A percentile compares a stretch with the other conserved stretches of the same genome.
Conservation (phyloP, 192 early-diverging fungal species). For the Helicostylum pulchrum region DNA sequence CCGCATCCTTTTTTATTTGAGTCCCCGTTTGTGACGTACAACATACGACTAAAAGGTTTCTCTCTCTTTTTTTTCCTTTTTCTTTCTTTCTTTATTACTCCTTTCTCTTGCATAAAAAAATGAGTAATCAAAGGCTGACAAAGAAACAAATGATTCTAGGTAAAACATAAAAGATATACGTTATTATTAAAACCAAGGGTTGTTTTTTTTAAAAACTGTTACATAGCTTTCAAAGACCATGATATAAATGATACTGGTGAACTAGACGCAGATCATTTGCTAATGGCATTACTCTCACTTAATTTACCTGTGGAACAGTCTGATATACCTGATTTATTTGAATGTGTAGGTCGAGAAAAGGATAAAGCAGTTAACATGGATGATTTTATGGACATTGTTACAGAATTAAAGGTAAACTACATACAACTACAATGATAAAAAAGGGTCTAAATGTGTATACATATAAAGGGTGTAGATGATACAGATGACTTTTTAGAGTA, state of each 20-base stretch:
- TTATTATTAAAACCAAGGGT: no score
- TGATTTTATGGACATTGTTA: slow-evolving; percentile 8
- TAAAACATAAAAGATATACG: no score
- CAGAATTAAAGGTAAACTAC: slow-evolving; percentile 6
- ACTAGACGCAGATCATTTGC: background rate
- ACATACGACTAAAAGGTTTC: no score
- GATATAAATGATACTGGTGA: background rate
- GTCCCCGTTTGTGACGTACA: background rate
- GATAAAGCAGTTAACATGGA: background rate
- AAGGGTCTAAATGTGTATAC: background rate
- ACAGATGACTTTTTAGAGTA: background rate
- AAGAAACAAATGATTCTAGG: no score
- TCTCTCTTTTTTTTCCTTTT: no score
- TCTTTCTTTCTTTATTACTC: no score
- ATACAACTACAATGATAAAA: background rate
- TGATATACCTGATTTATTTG: slow-evolving; percentile 13
- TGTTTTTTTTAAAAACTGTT: no score
- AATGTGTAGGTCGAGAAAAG: slow-evolving; percentile 1
- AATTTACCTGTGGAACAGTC: background rate
- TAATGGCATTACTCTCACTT: background rate
- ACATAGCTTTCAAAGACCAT: background rate
- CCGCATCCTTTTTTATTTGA: background rate
- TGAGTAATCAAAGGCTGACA: no score
- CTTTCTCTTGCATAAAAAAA: no score
- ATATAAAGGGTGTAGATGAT: background rate